Evolutionary conservation across 2,329 filamentous ascomycete genomes (phyloP), one percentile per base, ranked within the genome.

Genomic region (Neofusicoccum parvum): DNA sequence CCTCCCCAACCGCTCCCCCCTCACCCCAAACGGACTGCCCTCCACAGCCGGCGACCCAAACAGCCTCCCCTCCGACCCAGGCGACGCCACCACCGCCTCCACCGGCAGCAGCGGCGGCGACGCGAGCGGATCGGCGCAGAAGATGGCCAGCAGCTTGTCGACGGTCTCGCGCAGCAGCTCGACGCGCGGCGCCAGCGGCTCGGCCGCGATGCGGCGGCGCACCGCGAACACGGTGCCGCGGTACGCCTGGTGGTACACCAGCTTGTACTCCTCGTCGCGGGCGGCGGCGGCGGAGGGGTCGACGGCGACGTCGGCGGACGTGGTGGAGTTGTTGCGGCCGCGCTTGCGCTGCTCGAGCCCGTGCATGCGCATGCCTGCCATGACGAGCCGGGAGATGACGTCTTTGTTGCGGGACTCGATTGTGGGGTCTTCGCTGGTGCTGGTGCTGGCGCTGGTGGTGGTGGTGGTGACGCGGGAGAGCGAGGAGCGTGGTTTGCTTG

Each of bases 281-380:
- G 72, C 72, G 1, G 70, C 72, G 1, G 70, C 72, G 32, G 76
- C 75, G 32, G 69, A 65, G 70, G 7, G 48, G 60, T 23, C 69
- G 50, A 12, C 34, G 4, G 10, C 45, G 15, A 3, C 37, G 23
- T 12, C 10, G 2, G 37, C 54, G 15, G 11, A 34, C 11, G 65
- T 34, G 11, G 50, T 27, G 9, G 65, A 65, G 4, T 15, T 34
- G 3, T 60, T 59, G 14, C 65, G 46, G 43, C 12, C 68, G 12
- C 71, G 69, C 70, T 78, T 81, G 48, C 75, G 73, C 66, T 82
- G 81, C 41, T 81, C 78, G 9, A 83, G 67, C 1, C 83, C 83
- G 67, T 84, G 78, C 67, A 85, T 76, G 1, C 83, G 81, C 82
- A 85, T 83, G 3, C 81, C 83, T 5, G 83, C 80, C 80, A 85